Conservation (phyloP, 2,329 filamentous ascomycete genomes). For the Scedosporium dehoogii region DNA sequence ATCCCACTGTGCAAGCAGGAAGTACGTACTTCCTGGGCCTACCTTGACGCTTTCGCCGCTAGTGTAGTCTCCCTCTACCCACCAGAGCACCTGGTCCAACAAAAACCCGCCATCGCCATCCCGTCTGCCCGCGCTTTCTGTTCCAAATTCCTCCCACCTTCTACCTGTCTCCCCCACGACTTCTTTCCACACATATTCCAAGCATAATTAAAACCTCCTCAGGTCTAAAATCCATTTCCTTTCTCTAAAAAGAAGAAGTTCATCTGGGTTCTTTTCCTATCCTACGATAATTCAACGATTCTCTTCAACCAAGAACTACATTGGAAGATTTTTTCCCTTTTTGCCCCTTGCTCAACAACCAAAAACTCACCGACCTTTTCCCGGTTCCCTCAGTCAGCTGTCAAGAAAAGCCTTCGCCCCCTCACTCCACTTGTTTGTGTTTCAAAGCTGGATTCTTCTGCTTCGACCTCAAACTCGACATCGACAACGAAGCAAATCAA, state of each 20-base stretch:
- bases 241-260: neutral
- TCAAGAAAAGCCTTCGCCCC: constrained; percentile 7
- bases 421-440: constrained; percentile 9
- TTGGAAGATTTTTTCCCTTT: neutral
- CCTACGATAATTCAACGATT: neutral
- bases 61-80: neutral
- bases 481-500: neutral
- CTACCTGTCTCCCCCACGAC: neutral
- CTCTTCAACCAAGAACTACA: neutral
- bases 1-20: neutral
- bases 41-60: constrained; percentile 1
- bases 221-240: neutral
- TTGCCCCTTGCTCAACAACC: neutral
- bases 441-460: constrained; percentile 3
- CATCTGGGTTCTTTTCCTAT: neutral
- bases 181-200: neutral
- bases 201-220: neutral
- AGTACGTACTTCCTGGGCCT: neutral
- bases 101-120: constrained; percentile 8
- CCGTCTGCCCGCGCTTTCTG: constrained; percentile 7
- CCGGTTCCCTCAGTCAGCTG: constrained; percentile 2
- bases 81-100: constrained; percentile 4
- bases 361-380: constrained; percentile 3
- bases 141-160: constrained; percentile 5
- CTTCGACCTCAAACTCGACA: constrained; percentile 3